Percentiles rank a stretch among this genome's conserved stretches.
These are phyloP conservation scores for Dictyostelium firmibasis DNA, from an alignment of 78 protist genomes.

Conservation along the genomic window DNA sequence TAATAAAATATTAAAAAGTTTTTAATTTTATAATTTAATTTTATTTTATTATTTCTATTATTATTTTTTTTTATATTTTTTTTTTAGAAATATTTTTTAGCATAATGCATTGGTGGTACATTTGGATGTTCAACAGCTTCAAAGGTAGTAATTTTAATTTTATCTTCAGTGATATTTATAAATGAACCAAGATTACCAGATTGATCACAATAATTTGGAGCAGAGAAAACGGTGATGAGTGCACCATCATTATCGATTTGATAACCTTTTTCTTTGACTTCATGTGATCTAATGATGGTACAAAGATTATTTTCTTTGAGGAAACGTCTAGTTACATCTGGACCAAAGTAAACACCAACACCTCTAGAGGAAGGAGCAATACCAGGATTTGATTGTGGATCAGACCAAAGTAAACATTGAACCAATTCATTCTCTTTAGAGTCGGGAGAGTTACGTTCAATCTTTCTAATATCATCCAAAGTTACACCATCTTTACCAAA, in stretches of 20 bases:
- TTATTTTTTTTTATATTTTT: neutral
- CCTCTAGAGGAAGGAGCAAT: slow-evolving; percentile 92
- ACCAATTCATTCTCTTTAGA: slow-evolving; percentile 74
- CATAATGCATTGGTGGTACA: slow-evolving; percentile 68
- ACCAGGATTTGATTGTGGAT: slow-evolving; percentile 92
- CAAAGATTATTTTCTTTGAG: slow-evolving; percentile 87
- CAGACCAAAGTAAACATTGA: slow-evolving; percentile 96
- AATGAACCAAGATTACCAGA: slow-evolving; percentile 97
- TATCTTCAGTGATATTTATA: slow-evolving; percentile 63
- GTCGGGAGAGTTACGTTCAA: slow-evolving; percentile 88
- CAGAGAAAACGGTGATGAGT: slow-evolving; percentile 95
- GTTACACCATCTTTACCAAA: slow-evolving; percentile 89
- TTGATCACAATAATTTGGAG: slow-evolving; percentile 96
- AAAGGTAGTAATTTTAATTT: slow-evolving; percentile 78
- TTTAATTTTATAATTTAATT: neutral
- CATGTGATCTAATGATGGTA: slow-evolving; percentile 94
- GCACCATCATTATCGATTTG: slow-evolving; percentile 90
- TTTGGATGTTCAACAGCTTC: slow-evolving; percentile 72
- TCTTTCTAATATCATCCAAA: slow-evolving; percentile 88
- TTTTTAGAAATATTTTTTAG: slow-evolving; percentile 9
- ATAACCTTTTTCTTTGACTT: slow-evolving; percentile 93
- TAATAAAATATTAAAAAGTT: neutral
- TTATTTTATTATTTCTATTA: neutral
- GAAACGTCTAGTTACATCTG: slow-evolving; percentile 93
- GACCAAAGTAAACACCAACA: slow-evolving; percentile 95